These are phyloP conservation scores for Monilinia polystroma DNA, from an alignment of 2,329 filamentous ascomycete species.

Conservation along the genomic window DNA sequence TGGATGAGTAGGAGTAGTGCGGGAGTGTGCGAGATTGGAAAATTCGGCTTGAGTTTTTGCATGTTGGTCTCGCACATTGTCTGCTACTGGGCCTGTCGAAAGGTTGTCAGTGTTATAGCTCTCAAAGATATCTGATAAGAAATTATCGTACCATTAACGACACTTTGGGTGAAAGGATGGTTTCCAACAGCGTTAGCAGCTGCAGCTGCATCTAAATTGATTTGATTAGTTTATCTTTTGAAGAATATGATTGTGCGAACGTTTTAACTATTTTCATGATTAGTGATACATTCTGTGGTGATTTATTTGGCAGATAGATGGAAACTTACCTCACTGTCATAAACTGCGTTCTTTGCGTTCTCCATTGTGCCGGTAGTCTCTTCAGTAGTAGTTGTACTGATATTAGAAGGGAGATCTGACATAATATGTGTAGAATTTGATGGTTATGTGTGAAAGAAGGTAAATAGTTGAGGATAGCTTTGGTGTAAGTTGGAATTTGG, in stretches of 20 bases:
- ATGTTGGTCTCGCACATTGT: conserved; percentile 57
- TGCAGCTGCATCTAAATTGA: conserved; percentile 35
- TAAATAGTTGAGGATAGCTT: neutral
- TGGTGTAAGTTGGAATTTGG: neutral
- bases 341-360: conserved; percentile 22
- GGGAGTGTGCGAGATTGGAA: conserved; percentile 57
- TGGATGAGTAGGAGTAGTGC: conserved; percentile 53
- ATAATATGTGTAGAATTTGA: conserved; percentile 2
- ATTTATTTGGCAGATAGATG: neutral
- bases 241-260: conserved; percentile 1
- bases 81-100: conserved; percentile 55
- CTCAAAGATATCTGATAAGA: conserved; percentile 18
- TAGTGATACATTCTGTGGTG: conserved; percentile 9
- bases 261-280: conserved; percentile 10
- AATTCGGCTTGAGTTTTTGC: conserved; percentile 57
- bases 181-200: conserved; percentile 39
- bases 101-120: conserved; percentile 18
- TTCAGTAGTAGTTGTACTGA: conserved; percentile 11
- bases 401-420: conserved; percentile 23
- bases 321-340: conserved; percentile 23
- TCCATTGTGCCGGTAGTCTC: conserved; percentile 15
- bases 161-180: conserved; percentile 39
- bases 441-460: conserved; percentile 8
- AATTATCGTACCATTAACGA: conserved; percentile 36
- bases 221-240: conserved; percentile 29